Evolutionary conservation across 2,329 filamentous ascomycete species (phyloP), one percentile per base, ranked within the genome.

Genomic region (Lachnellula cervina): DNA sequence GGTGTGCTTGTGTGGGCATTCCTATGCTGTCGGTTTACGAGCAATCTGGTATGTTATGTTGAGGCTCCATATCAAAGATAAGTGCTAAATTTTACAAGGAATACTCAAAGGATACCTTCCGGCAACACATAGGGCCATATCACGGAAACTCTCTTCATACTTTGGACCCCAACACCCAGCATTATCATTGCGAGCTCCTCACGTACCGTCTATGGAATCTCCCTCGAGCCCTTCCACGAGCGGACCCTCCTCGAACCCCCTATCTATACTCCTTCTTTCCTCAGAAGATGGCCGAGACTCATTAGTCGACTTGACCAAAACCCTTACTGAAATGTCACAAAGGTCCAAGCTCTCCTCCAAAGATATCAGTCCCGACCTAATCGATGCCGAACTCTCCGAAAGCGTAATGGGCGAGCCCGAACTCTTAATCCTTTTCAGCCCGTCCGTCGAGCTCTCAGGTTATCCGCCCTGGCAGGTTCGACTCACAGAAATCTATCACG

Each of bases 401-500:
- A 82, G 80, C 51, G 85, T 96, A 58, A 94, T 95, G 80, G 80
- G 82, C 9, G 93, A 99, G 73, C 94, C 94, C 2, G 92, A 97
- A 70, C 77, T 99, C 14, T 76, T 99, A 56, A 82, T 99, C 53
- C 76, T 96, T 8, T 99, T 99, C 70, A 85, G 88, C 1, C 89
- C 92, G 4, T 83, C 85, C 49, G 84, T 97, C 52, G 86, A 91
- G 69, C 74, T 99, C 45, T 86, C 90, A 52, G 91, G 94, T 9
- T 99, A 97, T 70, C 94, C 94, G 9, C 94, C 94, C 1, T 99
- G 94, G 94, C 94, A 97, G 73, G 82, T 97, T 59, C 83, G 94
- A 44, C 76, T 99, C 68, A 97, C 92, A 0, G 94, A 99, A 77
- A 97, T 99, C 56, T 97, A 92, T 71, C 83, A 85, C 66, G 76